These are phyloP conservation scores for Podospora appendiculata DNA, from an alignment of 495 filamentous ascomycete species.

Conservation along the genomic window DNA sequence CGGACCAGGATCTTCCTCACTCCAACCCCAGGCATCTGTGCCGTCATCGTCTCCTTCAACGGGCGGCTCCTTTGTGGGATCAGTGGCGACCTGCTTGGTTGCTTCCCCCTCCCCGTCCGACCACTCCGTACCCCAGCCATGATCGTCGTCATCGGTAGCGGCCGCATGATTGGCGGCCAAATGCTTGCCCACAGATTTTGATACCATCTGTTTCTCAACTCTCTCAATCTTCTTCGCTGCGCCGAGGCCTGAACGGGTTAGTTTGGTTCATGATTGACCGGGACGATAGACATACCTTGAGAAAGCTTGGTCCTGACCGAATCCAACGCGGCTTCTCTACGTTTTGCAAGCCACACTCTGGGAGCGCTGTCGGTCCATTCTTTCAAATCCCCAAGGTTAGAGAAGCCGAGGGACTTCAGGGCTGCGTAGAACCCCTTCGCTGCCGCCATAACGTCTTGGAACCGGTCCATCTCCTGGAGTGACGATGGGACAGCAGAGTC, in stretches of 20 bases:
- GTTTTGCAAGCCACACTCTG: constrained; percentile 77
- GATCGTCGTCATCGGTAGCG: constrained; percentile 37
- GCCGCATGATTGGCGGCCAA: constrained; percentile 46
- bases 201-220: constrained; percentile 74
- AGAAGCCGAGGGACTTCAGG: constrained; percentile 57
- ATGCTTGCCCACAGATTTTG: constrained; percentile 54
- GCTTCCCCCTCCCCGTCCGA: constrained; percentile 44
- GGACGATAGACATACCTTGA: constrained; percentile 19
- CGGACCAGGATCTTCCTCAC: constrained; percentile 39
- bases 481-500: constrained; percentile 66
- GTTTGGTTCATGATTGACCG: not conserved
- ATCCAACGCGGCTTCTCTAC: constrained; percentile 68
- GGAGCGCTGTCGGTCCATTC: constrained; percentile 78
- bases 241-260: constrained; percentile 35
- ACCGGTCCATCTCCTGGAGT: constrained; percentile 57
- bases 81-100: constrained; percentile 11
- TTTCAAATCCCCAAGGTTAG: constrained; percentile 58
- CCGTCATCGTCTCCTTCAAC: constrained; percentile 42
- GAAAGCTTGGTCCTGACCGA: constrained; percentile 61
- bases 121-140: constrained; percentile 75
- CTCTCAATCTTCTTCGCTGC: constrained; percentile 63
- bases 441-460: constrained; percentile 54
- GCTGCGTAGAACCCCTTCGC: constrained; percentile 55
- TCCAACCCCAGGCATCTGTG: constrained; percentile 55
- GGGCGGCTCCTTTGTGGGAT: not conserved